Base-by-base conservation (phyloP, 2,329 filamentous ascomycete species). In the Bimuria novae-zelandiae region DNA sequence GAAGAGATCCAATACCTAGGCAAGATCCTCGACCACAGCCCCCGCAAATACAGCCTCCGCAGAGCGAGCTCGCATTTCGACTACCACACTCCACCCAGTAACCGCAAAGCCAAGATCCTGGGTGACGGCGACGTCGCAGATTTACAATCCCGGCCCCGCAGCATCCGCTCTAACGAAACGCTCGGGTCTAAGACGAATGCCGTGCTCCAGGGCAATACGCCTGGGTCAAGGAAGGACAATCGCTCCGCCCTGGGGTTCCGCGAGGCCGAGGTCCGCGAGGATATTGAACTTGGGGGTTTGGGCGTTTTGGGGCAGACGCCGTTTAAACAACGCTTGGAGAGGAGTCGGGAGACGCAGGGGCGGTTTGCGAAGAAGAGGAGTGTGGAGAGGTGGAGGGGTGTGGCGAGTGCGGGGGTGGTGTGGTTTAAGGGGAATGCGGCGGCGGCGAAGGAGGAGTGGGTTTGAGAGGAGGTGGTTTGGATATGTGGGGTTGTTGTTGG, bases 1-100 rank as follows among this genome's bases (percentile, higher is more conserved):
- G 74, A 75, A 23, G 76, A 78, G 17, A 58, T 80, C 5, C 69
- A 75, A 48, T 68, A 76, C 16, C 56, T 81, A 3, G 70, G 72
- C 4, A 62, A 75, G 33, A 67, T 70, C 0, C 61, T 80, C 4
- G 76, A 80, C 27, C 62, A 69, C 5, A 79, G 76, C 16, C 78
- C 78, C 5, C 71, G 79, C 10, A 80, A 77, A 56, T 71, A 76
- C 37, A 60, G 56, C 33, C 51, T 67, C 2, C 60, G 64, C 17
- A 56, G 59, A 12, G 51, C 60, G 7, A 61, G 65, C 40, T 67
- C 68, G 11, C 63, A 65, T 29, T 68, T 61, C 37, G 65, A 72
- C 25, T 72, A 72, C 47, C 68, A 54, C 35, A 73, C 70, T 1
- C 69, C 69, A 7, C 68, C 71, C 2, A 70, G 65, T 19, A 71